Evolutionary conservation across 2,329 filamentous ascomycete species (phyloP).

Genomic region (Phaeosphaeria sp.): DNA sequence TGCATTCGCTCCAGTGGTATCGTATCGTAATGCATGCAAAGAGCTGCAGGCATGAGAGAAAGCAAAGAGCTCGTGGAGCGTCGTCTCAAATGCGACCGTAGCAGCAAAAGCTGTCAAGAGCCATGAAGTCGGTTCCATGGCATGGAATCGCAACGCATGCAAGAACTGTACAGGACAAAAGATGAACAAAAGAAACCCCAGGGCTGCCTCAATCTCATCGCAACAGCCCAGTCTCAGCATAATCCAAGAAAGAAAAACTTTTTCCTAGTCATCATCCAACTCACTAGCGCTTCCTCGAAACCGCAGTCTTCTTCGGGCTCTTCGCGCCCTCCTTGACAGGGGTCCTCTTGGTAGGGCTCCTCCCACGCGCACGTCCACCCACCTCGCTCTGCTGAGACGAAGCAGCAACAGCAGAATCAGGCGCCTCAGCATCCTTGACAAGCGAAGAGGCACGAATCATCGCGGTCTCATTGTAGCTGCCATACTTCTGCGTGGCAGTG

Average conservation of each 20-base stretch:
- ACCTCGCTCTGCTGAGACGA: neutral
- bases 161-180: too few species aligned
- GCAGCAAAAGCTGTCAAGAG: too few species aligned
- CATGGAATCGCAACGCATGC: too few species aligned
- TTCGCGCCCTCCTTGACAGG: neutral
- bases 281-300: neutral
- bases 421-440: neutral
- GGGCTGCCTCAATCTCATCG: too few species aligned
- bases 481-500: neutral
- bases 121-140: too few species aligned
- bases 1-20: neutral
- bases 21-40: neutral
- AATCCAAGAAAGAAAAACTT: too few species aligned
- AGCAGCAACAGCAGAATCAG: neutral
- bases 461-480: neutral
- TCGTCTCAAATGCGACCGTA: too few species aligned
- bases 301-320: neutral
- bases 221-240: too few species aligned
- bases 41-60: too few species aligned
- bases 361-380: neutral
- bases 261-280: too few species aligned
- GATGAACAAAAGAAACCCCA: too few species aligned
- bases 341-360: neutral
- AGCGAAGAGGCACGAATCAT: neutral
- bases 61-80: too few species aligned